Evolutionary conservation across 2,329 filamentous ascomycete genomes (phyloP).

Genomic region (Neobulgaria alba): DNA sequence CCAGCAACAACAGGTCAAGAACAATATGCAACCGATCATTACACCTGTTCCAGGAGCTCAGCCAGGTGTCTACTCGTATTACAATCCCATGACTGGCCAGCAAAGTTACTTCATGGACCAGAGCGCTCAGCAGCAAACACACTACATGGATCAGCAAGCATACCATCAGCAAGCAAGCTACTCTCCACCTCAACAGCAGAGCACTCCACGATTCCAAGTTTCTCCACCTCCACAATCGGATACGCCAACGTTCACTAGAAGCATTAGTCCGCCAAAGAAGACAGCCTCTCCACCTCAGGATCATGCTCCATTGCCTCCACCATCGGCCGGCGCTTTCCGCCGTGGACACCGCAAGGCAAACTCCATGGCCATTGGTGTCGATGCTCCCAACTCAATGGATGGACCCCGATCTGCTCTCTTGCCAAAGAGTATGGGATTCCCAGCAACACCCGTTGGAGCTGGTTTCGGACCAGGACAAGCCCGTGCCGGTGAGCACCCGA

Average conservation of each 20-base stretch:
- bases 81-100: conserved; percentile 80
- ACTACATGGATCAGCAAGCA: conserved; percentile 33
- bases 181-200: conserved; percentile 43
- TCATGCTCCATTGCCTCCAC: conserved; percentile 68
- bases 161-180: conserved; percentile 30
- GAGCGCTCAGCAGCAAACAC: conserved; percentile 36
- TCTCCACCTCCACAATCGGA: conserved; percentile 64
- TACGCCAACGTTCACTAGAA: conserved; percentile 46
- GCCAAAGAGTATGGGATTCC: conserved; percentile 73
- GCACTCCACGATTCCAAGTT: conserved; percentile 68
- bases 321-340: conserved; percentile 85
- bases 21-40: conserved; percentile 37
- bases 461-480: conserved; percentile 82
- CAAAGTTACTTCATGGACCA: conserved; percentile 60
- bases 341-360: conserved; percentile 87
- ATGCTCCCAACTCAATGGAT: conserved; percentile 18
- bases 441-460: conserved; percentile 72
- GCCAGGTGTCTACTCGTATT: conserved; percentile 72
- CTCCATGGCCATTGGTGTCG: conserved; percentile 44
- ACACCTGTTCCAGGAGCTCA: conserved; percentile 47
- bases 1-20: conserved; percentile 29
- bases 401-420: conserved; percentile 50
- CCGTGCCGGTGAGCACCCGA: conserved; percentile 87
- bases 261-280: conserved; percentile 57
- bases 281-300: conserved; percentile 62